Evolutionary conservation across 1,284 basidiomycete species (phyloP).

Genomic region (Austroboletus novae-zelandiae): DNA sequence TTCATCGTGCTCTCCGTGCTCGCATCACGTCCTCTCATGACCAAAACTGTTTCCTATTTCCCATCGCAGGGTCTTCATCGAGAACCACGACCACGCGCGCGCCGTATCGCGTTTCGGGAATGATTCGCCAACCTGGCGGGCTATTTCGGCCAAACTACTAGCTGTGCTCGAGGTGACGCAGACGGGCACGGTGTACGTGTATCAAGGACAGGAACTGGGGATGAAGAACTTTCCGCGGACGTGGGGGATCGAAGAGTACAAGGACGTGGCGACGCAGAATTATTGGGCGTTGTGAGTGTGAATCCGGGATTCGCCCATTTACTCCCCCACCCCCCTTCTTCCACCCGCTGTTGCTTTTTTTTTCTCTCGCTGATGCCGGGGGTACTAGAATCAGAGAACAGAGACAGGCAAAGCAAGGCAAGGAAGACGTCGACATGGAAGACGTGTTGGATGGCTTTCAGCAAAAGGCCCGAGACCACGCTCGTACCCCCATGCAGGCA

Average conservation of each 20-base stretch:
- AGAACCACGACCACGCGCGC: slow-evolving; percentile 69
- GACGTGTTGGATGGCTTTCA: slow-evolving; percentile 57
- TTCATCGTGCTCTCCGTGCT: no score
- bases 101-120: slow-evolving; percentile 65
- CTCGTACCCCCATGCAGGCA: slow-evolving; percentile 65
- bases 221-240: slow-evolving; percentile 63
- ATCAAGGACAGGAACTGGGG: slow-evolving; percentile 74
- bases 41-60: no score
- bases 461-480: slow-evolving; percentile 69
- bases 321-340: no score
- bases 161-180: slow-evolving; percentile 60
- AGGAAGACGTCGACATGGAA: slow-evolving; percentile 51
- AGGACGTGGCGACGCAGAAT: slow-evolving; percentile 60
- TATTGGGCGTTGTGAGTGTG: slow-evolving; percentile 41
- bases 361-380: not conserved
- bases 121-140: slow-evolving; percentile 55
- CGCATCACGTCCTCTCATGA: no score
- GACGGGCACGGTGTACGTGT: slow-evolving; percentile 68
- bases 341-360: not conserved
- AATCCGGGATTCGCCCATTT: no score
- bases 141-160: slow-evolving; percentile 60
- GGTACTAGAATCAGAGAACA: slow-evolving; percentile 37
- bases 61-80: slow-evolving; percentile 49
- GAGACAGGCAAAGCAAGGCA: slow-evolving; percentile 36
- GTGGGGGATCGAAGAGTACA: slow-evolving; percentile 74